phyloP scores from a whole-genome alignment of 2,329 filamentous ascomycete genomes.

The Cladosporium sp. region DNA sequence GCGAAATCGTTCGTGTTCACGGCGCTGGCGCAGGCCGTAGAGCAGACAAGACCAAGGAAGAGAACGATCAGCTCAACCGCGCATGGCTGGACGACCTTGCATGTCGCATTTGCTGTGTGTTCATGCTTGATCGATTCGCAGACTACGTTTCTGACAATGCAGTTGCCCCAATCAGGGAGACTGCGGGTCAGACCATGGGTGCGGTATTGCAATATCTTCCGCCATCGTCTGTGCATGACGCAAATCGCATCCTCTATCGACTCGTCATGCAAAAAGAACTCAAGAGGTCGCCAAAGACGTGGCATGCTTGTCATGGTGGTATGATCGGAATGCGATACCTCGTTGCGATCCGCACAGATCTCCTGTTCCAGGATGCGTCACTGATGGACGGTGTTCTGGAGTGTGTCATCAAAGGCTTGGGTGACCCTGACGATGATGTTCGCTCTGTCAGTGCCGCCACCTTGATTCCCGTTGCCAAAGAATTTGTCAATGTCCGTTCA shows the following conservation, averaged over 20 bases:
- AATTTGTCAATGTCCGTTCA: constrained; percentile 83
- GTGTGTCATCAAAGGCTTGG: constrained; percentile 91
- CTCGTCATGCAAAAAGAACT: constrained; percentile 90
- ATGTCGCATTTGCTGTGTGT: constrained; percentile 89
- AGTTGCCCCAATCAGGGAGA: constrained; percentile 92
- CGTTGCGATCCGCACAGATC: constrained; percentile 88
- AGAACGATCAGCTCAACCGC: constrained; percentile 77
- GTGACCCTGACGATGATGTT: constrained; percentile 89
- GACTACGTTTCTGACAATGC: constrained; percentile 98
- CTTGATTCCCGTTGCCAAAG: constrained; percentile 88
- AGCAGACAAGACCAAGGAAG: constrained; percentile 61
- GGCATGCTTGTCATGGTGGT: constrained; percentile 95
- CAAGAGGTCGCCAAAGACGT: constrained; percentile 66
- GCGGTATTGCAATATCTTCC: constrained; percentile 82
- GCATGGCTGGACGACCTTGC: constrained; percentile 90
- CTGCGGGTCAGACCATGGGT: constrained; percentile 87
- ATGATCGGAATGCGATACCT: constrained; percentile 97
- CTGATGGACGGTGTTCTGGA: constrained; percentile 90
- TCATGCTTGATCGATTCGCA: constrained; percentile 96
- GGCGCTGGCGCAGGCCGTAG: constrained; percentile 79
- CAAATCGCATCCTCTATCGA: constrained; percentile 78
- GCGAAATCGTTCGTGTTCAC: constrained; percentile 89
- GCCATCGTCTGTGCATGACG: constrained; percentile 69
- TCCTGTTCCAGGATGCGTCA: constrained; percentile 74
- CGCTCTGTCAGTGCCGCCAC: constrained; percentile 97